Percentiles rank a stretch among this genome's conserved stretches.
Evolutionary conservation across 805 yeast genomes (phyloP).

Genomic region (Sporopachydermia lactativora): DNA sequence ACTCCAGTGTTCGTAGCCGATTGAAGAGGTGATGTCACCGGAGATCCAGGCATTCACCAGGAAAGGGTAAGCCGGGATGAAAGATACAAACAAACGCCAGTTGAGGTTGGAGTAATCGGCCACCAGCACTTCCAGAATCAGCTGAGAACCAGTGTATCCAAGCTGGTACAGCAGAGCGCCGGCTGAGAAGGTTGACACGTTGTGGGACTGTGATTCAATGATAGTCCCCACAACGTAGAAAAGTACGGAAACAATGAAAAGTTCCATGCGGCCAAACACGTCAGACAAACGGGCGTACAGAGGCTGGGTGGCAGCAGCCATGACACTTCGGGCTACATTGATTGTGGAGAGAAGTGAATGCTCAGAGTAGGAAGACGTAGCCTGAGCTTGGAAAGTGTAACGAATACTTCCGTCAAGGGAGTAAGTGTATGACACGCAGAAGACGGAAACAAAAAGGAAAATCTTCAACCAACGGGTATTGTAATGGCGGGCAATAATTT

Average conservation of each 20-base stretch:
- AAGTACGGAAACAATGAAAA: conserved; percentile 32
- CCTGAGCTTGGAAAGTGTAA: conserved; percentile 39
- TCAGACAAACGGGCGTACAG: conserved; percentile 51
- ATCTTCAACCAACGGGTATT: conserved; percentile 18
- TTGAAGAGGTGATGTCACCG: conserved; percentile 32
- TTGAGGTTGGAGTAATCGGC: conserved; percentile 57
- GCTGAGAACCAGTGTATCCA: conserved; percentile 52
- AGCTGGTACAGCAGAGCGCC: conserved; percentile 42
- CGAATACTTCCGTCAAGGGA: conserved; percentile 48
- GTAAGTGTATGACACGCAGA: conserved; percentile 42
- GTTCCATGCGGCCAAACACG: conserved; percentile 48
- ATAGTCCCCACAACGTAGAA: conserved; percentile 52
- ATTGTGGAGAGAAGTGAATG: conserved; percentile 49
- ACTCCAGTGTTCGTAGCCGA: conserved; percentile 29
- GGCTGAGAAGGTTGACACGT: conserved; percentile 44
- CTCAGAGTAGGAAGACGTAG: conserved; percentile 35
- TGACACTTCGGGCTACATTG: conserved; percentile 40
- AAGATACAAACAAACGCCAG: conserved; percentile 55
- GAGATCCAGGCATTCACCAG: conserved; percentile 70
- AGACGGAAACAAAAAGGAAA: conserved; percentile 32
- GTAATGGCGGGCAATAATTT: conserved; percentile 39
- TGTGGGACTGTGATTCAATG: conserved; percentile 44
- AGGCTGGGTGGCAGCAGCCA: conserved; percentile 56
- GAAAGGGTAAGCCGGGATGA: conserved; percentile 56
- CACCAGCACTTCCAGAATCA: conserved; percentile 40